Evolutionary conservation across 2,329 filamentous ascomycete species (phyloP), one percentile per base, ranked within the genome.

Genomic region (Gaeumannomyces sp.): DNA sequence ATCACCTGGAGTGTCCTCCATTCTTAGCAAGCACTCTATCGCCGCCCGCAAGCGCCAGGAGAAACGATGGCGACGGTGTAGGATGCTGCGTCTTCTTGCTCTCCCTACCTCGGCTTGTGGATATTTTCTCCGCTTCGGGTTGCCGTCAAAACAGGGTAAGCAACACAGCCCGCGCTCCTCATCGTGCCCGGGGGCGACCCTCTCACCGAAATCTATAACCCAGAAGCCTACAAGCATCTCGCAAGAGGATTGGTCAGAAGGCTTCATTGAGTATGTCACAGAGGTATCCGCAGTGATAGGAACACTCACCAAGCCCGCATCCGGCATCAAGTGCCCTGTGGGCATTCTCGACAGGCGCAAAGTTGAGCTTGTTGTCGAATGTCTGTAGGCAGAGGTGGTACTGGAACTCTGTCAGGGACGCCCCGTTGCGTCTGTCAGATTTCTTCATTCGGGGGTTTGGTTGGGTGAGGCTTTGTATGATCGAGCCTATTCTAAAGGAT

Each of bases 321-420:
- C 81, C 82, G 25, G 83, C 73, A 68, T 83, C 82, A n/a, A 83
- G 72, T 27, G 78, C 77, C 38, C 78, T 73, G 62, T 76, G 76
- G 0, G 76, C 74, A 16, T 76, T 73, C 4, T 74, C 68, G 22
- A 83, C 68, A 0, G 81, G 81, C 2, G 81, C 77, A 61, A 81
- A 75, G 67, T 25, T 33, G 27, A 63, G 61, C 61, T 57, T 56
- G 27, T 63, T 56, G 28, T 63, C 75, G 64, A 80, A 79, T 0
- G 78, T 78, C 65, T 80, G 70, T 6, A 76, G 75, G 65, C 80
- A 78, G 29, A 74, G 65, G 28, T 73, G 68, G 64, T 79, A 77
- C 63, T 76, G 74, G 63, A 75, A 60, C 3, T 60, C 31, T 33
- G 31, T 60, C 29, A 60, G 22, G 31, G 11, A 38, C 14, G 35